Percentiles rank a stretch among this genome's conserved stretches.
phyloP scores from a whole-genome alignment of 495 filamentous ascomycete species.

The Xylaria venustula region DNA sequence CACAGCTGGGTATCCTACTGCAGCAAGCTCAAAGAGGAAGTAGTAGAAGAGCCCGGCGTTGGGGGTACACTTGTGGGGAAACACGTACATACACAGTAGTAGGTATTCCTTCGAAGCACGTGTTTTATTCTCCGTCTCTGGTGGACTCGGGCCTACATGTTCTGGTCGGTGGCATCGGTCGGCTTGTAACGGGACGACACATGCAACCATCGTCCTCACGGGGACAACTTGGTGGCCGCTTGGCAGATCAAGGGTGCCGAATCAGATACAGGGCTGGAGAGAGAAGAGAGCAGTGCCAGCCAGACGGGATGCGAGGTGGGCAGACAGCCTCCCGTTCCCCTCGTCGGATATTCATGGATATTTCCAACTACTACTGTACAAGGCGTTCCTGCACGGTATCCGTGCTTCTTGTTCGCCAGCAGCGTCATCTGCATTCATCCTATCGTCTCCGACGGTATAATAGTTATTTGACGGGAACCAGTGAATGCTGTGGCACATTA shows the following conservation, averaged over 20 bases:
- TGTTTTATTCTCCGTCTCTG: slow-evolving; percentile 4
- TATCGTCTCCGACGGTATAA: not conserved
- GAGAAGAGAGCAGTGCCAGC: not conserved
- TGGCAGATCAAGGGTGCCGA: not conserved
- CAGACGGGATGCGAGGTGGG: not conserved
- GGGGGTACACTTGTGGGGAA: slow-evolving; percentile 2
- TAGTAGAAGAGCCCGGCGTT: not conserved
- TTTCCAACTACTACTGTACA: not conserved
- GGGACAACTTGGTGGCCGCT: not conserved
- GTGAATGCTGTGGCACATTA: slow-evolving; percentile 5
- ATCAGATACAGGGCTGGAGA: not conserved
- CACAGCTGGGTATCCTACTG: slow-evolving; percentile 10
- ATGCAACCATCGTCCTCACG: not conserved
- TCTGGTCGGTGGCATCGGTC: not conserved
- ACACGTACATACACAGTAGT: not conserved
- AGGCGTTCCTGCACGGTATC: not conserved
- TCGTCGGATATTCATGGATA: not conserved
- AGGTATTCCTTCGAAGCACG: slow-evolving; percentile 3
- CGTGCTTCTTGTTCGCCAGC: not conserved
- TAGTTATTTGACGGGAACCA: not conserved
- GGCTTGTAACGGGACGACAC: not conserved
- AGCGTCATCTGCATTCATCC: not conserved
- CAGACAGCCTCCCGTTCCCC: not conserved
- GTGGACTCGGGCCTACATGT: not conserved
- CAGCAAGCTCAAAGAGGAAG: slow-evolving; percentile 11